These are phyloP conservation scores for Naganishia onofrii DNA, from an alignment of 768 basidiomycete genomes.

Conservation along the genomic window DNA sequence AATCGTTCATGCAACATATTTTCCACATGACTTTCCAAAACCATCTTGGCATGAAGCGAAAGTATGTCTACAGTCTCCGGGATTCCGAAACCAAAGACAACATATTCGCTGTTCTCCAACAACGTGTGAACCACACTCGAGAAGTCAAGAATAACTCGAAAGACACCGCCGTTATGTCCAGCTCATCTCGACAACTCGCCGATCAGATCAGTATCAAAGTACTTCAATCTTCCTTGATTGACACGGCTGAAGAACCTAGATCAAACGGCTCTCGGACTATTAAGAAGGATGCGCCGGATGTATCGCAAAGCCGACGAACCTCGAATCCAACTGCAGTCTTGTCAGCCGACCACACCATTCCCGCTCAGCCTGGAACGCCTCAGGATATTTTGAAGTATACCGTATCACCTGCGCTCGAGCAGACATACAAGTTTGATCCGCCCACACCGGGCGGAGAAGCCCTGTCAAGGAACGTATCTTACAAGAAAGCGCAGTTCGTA, in stretches of 20 bases:
- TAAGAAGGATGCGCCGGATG: no score
- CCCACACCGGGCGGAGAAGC: neutral
- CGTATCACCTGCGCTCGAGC: neutral
- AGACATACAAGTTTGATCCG: neutral
- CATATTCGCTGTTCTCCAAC: no score
- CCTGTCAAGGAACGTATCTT: neutral
- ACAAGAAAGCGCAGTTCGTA: neutral
- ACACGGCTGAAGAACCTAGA: neutral
- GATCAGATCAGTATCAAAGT: conserved; percentile 23
- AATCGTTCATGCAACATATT: conserved; percentile 93
- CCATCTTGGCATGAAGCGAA: conserved; percentile 52
- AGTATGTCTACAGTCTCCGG: no score
- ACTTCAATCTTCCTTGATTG: conserved; percentile 24
- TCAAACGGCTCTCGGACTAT: no score
- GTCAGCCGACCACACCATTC: no score
- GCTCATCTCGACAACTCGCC: conserved; percentile 3
- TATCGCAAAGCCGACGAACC: no score
- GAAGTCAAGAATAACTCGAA: conserved; percentile 23
- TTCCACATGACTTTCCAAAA: conserved; percentile 83
- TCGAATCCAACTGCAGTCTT: no score
- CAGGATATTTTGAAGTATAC: no score
- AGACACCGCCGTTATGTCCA: conserved; percentile 27
- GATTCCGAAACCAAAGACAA: no score
- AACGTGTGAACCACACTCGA: conserved; percentile 2
- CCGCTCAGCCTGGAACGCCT: no score